Conservation (phyloP, 1,139 yeast species). For the Trichomonascaceae sp. region DNA sequence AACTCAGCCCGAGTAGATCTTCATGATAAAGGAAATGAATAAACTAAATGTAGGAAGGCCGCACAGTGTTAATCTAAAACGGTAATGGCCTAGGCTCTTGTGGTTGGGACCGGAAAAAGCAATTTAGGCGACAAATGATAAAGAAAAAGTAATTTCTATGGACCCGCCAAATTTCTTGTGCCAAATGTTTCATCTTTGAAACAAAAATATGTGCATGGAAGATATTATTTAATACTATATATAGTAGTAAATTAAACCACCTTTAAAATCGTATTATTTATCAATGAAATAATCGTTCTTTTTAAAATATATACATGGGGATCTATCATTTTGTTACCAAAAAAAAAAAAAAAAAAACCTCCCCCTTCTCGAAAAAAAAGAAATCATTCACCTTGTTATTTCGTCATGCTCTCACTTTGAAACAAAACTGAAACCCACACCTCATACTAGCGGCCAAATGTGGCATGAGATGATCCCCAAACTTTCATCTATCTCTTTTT, state of each 20-base stretch:
- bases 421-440: background rate
- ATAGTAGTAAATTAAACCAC: too few relatives aligned
- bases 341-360: too few relatives aligned
- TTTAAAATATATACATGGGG: too few relatives aligned
- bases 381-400: background rate
- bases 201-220: background rate
- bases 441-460: background rate
- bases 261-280: too few relatives aligned
- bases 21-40: background rate
- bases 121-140: background rate
- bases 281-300: too few relatives aligned
- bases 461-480: background rate
- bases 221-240: too few relatives aligned
- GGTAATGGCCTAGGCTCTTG: background rate
- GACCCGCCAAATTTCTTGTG: background rate
- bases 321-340: too few relatives aligned
- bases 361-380: background rate
- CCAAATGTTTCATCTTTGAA: background rate
- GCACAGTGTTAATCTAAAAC: background rate
- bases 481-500: background rate
- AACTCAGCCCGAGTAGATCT: background rate
- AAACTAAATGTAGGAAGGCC: background rate
- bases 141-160: background rate
- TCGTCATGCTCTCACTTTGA: background rate
- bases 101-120: background rate